phyloP scores from a whole-genome alignment of 2,329 filamentous ascomycete genomes.

The Colletotrichum liaoningense region DNA sequence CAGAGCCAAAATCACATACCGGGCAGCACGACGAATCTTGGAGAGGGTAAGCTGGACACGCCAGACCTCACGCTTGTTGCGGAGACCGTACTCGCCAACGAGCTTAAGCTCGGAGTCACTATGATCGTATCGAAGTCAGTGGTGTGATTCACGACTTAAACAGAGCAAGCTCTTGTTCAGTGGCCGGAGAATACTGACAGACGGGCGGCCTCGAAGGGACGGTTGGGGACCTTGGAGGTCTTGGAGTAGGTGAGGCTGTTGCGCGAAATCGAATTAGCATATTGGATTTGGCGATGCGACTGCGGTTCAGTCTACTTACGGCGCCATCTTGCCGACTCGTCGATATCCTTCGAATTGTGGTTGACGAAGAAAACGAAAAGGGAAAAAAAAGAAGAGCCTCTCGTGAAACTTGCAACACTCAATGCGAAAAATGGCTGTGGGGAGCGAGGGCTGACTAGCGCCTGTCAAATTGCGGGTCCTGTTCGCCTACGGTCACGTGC shows the following conservation, averaged over 20 bases:
- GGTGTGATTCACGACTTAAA: constrained; percentile 82
- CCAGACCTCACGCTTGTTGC: constrained; percentile 99
- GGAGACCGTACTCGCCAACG: constrained; percentile 99
- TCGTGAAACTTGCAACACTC: constrained; percentile 7
- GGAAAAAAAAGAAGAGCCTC: constrained; percentile 26
- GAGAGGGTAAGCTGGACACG: constrained; percentile 99
- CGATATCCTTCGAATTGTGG: constrained; percentile 42
- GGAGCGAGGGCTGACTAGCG: constrained; percentile 5
- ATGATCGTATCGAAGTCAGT: constrained; percentile 71
- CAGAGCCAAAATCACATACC: constrained; percentile 66
- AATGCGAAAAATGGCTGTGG: constrained; percentile 1
- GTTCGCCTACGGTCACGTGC: constrained; percentile 45
- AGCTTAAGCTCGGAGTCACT: constrained; percentile 99
- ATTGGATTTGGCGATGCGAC: neutral
- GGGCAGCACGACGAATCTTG: constrained; percentile 99
- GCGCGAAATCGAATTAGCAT: constrained; percentile 35
- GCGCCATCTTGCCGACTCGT: constrained; percentile 55
- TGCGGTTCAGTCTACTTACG: constrained; percentile 44
- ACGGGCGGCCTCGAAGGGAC: constrained; percentile 99
- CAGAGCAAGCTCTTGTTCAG: constrained; percentile 98
- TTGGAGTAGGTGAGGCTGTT: constrained; percentile 85
- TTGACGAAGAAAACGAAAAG: constrained; percentile 29
- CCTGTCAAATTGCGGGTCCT: neutral
- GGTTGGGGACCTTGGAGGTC: constrained; percentile 98
- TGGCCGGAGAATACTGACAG: constrained; percentile 98